phyloP scores from a whole-genome alignment of 2,329 filamentous ascomycete species.

The Fonsecaea pedrosoi region DNA sequence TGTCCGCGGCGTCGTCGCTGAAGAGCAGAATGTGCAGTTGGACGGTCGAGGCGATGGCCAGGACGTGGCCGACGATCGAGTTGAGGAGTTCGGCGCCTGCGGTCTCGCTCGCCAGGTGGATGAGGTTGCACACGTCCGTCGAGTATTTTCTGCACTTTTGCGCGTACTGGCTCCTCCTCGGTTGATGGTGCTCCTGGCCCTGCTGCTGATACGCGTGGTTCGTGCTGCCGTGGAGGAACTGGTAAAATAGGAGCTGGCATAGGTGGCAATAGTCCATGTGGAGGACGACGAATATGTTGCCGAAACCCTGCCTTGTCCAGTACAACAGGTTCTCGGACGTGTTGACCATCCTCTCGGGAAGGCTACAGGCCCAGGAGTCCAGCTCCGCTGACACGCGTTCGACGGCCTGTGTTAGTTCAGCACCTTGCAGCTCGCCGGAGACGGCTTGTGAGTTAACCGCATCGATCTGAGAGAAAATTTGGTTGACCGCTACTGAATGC shows the following conservation, averaged over 20 bases:
- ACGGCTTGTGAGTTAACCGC: constrained; percentile 48
- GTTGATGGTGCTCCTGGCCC: constrained; percentile 25
- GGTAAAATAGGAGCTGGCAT: constrained; percentile 56
- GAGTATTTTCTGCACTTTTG: constrained; percentile 52
- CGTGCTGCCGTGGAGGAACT: constrained; percentile 48
- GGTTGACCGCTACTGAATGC: neutral
- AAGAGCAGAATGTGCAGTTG: constrained; percentile 57
- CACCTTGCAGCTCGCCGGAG: constrained; percentile 23
- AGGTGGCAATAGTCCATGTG: constrained; percentile 58
- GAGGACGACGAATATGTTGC: constrained; percentile 54
- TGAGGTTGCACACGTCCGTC: constrained; percentile 49
- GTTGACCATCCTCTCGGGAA: constrained; percentile 49
- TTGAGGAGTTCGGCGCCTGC: constrained; percentile 52
- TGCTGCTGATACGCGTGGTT: neutral
- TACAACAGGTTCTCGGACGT: constrained; percentile 49
- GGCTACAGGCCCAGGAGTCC: constrained; percentile 47
- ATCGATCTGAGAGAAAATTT: constrained; percentile 51
- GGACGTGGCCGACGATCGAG: constrained; percentile 55
- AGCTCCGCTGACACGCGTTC: constrained; percentile 45
- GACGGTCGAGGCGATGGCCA: constrained; percentile 56
- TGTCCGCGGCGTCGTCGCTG: constrained; percentile 46
- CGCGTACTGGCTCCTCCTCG: constrained; percentile 44
- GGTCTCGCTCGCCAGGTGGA: constrained; percentile 49
- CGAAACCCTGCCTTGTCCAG: constrained; percentile 49
- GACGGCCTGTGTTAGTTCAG: constrained; percentile 35